A percentile compares a stretch with the other conserved stretches of the same genome.
These are phyloP conservation scores for Globisporangium nunn DNA, from an alignment of 352 stramenopile genomes.

Conservation along the genomic window DNA sequence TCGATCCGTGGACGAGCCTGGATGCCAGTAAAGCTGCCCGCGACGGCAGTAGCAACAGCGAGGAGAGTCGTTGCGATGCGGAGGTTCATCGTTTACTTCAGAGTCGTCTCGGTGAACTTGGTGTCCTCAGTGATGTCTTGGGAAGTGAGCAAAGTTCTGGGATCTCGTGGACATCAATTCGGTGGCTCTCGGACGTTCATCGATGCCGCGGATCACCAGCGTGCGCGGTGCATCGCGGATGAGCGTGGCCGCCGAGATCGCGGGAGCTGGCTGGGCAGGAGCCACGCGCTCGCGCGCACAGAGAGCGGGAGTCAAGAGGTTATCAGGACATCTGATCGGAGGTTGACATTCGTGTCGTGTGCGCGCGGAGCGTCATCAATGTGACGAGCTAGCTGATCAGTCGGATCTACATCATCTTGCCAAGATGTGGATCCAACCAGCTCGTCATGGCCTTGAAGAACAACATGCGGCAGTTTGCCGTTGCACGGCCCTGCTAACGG, in stretches of 20 bases:
- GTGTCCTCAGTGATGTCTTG: neutral
- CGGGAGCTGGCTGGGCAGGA: neutral
- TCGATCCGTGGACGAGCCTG: conserved; percentile 9
- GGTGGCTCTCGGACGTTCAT: neutral
- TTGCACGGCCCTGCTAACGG: neutral
- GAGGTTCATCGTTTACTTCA: conserved; percentile 5
- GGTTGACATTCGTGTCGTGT: neutral
- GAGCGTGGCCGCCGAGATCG: neutral
- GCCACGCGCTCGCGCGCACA: neutral
- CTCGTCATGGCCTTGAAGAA: neutral
- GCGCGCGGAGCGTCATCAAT: neutral
- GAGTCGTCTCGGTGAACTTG: neutral
- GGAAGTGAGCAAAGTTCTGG: neutral
- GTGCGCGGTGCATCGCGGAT: neutral
- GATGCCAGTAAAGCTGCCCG: neutral
- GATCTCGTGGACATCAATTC: neutral
- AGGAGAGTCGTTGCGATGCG: neutral
- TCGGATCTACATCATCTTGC: neutral
- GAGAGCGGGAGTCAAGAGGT: neutral
- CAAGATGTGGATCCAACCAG: too few relatives aligned
- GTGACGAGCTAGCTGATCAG: neutral
- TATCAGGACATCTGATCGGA: neutral
- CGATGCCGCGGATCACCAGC: neutral
- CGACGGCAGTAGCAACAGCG: conserved; percentile 6
- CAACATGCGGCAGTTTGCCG: neutral